Percentiles rank a stretch among this genome's conserved stretches.
Conservation (phyloP, 1,139 yeast species). For the Arxiozyma telluris region DNA sequence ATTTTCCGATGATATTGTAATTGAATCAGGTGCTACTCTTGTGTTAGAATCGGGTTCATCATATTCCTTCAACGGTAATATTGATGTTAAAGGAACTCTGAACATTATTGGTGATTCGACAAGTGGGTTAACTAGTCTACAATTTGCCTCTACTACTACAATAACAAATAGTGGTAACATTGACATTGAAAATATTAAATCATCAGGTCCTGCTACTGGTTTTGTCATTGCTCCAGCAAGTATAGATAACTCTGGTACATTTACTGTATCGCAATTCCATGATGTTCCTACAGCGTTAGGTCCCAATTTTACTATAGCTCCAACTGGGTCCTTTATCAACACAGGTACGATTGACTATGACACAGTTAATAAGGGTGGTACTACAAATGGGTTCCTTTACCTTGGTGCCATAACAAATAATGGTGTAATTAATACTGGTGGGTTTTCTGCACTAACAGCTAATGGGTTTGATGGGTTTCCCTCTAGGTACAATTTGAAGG, state of each 20-base stretch:
- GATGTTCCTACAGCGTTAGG: background rate
- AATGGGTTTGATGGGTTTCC: no score
- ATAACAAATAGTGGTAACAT: background rate
- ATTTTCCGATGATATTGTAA: background rate
- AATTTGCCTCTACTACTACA: background rate
- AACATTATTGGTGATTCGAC: background rate
- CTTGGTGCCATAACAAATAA: background rate
- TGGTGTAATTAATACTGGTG: background rate
- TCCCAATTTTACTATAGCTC: conserved; percentile 1
- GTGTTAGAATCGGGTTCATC: background rate
- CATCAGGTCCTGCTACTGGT: background rate
- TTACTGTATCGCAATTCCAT: background rate
- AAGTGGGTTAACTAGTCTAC: background rate
- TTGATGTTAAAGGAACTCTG: background rate
- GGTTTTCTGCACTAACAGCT: background rate
- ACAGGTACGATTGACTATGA: conserved; percentile 3
- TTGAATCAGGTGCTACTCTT: background rate
- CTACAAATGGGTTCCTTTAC: background rate
- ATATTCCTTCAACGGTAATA: background rate
- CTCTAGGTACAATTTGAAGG: no score
- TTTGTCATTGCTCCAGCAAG: background rate
- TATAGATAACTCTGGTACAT: background rate
- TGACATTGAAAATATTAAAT: background rate
- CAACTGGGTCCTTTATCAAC: background rate
- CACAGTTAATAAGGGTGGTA: background rate